phyloP scores from a whole-genome alignment of 805 yeast species.

The Zygosaccharomyces rouxii region DNA sequence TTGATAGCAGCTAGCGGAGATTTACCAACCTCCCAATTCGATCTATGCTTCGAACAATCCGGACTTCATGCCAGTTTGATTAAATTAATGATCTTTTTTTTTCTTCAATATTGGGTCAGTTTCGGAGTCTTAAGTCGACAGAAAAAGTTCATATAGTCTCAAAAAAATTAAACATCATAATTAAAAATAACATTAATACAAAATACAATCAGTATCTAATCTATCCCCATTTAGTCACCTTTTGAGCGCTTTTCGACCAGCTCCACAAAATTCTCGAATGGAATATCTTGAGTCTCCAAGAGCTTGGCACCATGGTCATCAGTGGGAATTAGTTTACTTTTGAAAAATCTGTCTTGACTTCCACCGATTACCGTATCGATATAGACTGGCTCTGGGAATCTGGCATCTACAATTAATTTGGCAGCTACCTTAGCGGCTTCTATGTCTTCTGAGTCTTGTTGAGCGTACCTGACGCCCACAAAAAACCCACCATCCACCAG shows the following conservation, averaged over 20 bases:
- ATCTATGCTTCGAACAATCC: not conserved
- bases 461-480: conserved; percentile 14
- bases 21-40: not conserved
- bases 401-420: not conserved
- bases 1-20: not conserved
- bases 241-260: not conserved
- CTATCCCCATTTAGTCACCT: not conserved
- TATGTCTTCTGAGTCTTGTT: not conserved
- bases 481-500: conserved; percentile 20
- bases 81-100: not conserved
- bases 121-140: not conserved
- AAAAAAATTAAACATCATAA: not conserved
- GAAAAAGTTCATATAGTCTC: not conserved
- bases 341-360: conserved; percentile 22
- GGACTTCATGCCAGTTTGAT: not conserved
- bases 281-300: conserved; percentile 17
- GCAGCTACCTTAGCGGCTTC: conserved; percentile 6
- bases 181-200: not conserved
- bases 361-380: conserved; percentile 12
- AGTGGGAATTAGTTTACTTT: conserved; percentile 15
- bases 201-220: too few species aligned
- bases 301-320: not conserved
- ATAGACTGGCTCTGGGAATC: conserved; percentile 13
- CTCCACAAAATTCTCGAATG: conserved; percentile 2
- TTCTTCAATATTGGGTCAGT: not conserved